Conservation (phyloP, 257 asterid species). For the Nicotiana paniculata region DNA sequence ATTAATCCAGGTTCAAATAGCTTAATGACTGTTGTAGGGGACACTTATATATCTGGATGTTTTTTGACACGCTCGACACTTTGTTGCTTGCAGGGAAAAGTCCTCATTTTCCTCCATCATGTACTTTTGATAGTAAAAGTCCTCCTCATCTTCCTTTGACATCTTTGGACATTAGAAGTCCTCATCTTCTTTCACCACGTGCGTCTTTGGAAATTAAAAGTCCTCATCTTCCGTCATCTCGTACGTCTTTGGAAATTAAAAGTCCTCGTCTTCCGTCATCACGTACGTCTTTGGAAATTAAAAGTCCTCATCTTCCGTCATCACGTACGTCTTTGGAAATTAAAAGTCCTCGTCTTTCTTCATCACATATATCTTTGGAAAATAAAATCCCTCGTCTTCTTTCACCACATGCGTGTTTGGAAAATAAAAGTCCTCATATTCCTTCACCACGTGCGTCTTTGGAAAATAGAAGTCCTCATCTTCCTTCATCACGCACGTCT, state of each 20-base stretch:
- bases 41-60: neutral
- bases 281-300: no score
- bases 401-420: neutral
- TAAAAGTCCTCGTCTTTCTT: neutral
- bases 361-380: neutral
- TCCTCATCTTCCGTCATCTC: neutral
- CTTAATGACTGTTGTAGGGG: neutral
- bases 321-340: neutral
- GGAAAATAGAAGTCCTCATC: neutral
- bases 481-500: neutral
- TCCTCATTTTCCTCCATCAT: neutral
- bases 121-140: neutral
- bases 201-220: neutral
- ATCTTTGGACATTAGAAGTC: no score
- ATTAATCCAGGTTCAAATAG: constrained; percentile 31
- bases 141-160: neutral
- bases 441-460: neutral
- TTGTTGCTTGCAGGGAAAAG: constrained; percentile 2
- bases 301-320: neutral
- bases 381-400: neutral
- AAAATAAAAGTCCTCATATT: neutral
- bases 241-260: neutral
- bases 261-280: no score
- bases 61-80: neutral
- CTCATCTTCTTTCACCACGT: neutral